These are phyloP conservation scores for Botrytis galanthina DNA, from an alignment of 2,329 filamentous ascomycete species.

Conservation along the genomic window DNA sequence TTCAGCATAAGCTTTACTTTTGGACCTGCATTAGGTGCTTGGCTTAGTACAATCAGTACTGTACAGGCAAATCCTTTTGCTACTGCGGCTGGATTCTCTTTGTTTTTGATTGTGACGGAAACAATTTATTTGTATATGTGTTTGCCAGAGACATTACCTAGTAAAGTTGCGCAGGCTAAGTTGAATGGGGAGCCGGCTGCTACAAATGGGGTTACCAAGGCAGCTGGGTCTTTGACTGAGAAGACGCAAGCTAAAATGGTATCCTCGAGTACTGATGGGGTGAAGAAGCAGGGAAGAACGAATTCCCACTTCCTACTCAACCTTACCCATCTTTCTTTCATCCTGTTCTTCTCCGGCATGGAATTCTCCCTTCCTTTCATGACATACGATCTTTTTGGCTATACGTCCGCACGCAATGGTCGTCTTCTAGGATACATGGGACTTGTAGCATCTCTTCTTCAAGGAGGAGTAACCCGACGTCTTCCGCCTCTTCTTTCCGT, in stretches of 20 bases:
- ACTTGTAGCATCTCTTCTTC: slow-evolving; percentile 84
- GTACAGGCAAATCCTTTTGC: slow-evolving; percentile 91
- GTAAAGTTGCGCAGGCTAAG: slow-evolving; percentile 44
- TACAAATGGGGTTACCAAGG: slow-evolving; percentile 29
- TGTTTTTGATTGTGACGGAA: slow-evolving; percentile 81
- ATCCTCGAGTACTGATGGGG: slow-evolving; percentile 32
- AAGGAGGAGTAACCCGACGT: slow-evolving; percentile 85
- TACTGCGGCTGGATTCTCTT: slow-evolving; percentile 82
- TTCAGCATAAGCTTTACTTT: slow-evolving; percentile 98
- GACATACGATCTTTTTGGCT: slow-evolving; percentile 90
- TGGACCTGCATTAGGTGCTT: slow-evolving; percentile 87
- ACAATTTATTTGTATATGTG: slow-evolving; percentile 81
- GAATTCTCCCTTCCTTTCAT: slow-evolving; percentile 97
- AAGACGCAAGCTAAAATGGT: slow-evolving; percentile 26
- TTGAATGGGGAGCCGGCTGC: slow-evolving; percentile 29
- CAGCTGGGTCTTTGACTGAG: slow-evolving; percentile 16
- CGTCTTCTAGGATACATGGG: slow-evolving; percentile 87
- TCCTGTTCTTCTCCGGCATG: slow-evolving; percentile 97
- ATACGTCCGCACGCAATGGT: slow-evolving; percentile 76
- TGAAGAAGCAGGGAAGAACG: slow-evolving; percentile 46
- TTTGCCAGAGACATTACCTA: slow-evolving; percentile 83
- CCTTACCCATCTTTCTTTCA: slow-evolving; percentile 80
- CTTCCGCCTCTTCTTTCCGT: slow-evolving; percentile 79
- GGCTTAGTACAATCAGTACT: slow-evolving; percentile 71
- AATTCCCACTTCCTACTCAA: slow-evolving; percentile 86